Evolutionary conservation across 2,329 filamentous ascomycete species (phyloP).

Genomic region (Pseudogymnoascus sp.): DNA sequence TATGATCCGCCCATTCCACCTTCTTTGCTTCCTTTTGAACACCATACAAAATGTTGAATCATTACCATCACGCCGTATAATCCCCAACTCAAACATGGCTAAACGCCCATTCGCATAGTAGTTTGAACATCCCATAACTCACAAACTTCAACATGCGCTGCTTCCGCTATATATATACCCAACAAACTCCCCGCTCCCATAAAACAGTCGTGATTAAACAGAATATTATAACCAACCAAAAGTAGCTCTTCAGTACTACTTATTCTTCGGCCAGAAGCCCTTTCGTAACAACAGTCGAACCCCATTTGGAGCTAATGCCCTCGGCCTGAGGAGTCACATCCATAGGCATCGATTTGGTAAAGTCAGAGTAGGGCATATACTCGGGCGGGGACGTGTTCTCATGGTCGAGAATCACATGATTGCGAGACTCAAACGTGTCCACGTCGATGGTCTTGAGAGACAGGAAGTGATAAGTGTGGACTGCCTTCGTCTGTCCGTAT

Average conservation of each 20-base stretch:
- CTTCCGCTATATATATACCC: not conserved
- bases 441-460: slow-evolving; percentile 37
- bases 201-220: not conserved
- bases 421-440: slow-evolving; percentile 33
- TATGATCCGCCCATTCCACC: not conserved
- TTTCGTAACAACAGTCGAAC: not conserved
- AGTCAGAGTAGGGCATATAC: slow-evolving; percentile 3
- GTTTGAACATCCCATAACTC: not conserved
- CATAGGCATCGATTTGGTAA: not conserved
- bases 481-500: slow-evolving; percentile 47
- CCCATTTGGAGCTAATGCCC: not conserved
- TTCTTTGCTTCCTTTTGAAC: not conserved
- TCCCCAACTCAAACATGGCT: not conserved
- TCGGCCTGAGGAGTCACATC: not conserved
- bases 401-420: slow-evolving; percentile 17
- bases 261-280: not conserved
- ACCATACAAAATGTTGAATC: slow-evolving; percentile 1
- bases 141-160: not conserved
- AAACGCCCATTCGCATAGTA: not conserved
- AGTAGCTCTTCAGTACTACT: not conserved
- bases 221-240: not conserved
- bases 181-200: not conserved
- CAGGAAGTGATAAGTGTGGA: slow-evolving; percentile 48
- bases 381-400: not conserved
- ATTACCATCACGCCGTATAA: not conserved